Percentiles rank a stretch among this genome's conserved stretches.
Evolutionary conservation across 75 land plant species (phyloP).

Genomic region (Pinus taeda): DNA sequence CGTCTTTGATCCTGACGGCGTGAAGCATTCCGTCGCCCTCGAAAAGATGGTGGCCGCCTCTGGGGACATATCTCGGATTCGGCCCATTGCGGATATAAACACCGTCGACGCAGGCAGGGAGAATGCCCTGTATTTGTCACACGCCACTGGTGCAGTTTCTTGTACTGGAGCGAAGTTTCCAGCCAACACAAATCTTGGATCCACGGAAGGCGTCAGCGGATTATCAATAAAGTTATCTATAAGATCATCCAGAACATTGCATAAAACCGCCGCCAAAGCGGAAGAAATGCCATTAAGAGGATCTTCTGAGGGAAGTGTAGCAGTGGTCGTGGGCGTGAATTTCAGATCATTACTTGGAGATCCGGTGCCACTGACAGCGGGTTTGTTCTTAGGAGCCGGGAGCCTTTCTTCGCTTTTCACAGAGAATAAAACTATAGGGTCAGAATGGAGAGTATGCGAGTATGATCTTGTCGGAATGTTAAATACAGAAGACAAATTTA

Average conservation of each 20-base stretch:
- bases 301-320: no score
- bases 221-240: constrained; percentile 19
- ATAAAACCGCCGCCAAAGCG: not conserved
- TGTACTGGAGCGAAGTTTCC: constrained; percentile 68
- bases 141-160: constrained; percentile 49
- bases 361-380: no score
- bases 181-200: constrained; percentile 45
- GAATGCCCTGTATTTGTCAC: constrained; percentile 22
- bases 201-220: constrained; percentile 26
- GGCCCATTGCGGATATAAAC: constrained; percentile 86
- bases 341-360: no score
- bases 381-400: no score
- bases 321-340: no score
- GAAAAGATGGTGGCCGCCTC: constrained; percentile 62
- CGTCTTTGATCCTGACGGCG: constrained; percentile 35
- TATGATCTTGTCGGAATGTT: no score
- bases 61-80: constrained; percentile 56
- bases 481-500: no score
- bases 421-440: no score
- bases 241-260: constrained; percentile 40
- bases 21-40: constrained; percentile 96
- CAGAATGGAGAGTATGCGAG: no score
- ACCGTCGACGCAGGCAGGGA: constrained; percentile 61
- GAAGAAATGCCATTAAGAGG: no score
- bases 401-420: no score